Base-by-base conservation (phyloP, 768 basidiomycete genomes). In the Tephrocybe sp. region DNA sequence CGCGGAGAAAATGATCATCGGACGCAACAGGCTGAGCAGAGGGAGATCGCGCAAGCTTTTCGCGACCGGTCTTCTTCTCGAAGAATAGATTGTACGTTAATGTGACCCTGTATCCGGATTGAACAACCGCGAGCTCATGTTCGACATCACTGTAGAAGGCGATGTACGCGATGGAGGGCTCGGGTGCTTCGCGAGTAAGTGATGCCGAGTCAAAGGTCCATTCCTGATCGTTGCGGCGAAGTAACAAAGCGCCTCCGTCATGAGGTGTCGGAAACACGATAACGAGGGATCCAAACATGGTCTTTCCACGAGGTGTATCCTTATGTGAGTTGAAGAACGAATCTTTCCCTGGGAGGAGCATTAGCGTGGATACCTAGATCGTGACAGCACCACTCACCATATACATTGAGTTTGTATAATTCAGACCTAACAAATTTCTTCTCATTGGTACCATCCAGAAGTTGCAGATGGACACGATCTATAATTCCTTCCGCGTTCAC, bases 281-380 rank as follows among this genome's bases (percentile, higher is more conserved):
- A 1, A 81, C 72, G 9, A 83, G 68, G 1, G 80, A 80, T 1
- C 75, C 79, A 31, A 83, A 74, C 72, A 80, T 79, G 16, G 55
- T 54, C 7, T 65, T 62, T 4, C 62, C 56, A 5, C 71, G 70
- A 4, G 75, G 77, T 0, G 79, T 79, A 51, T 80, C 80, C 34
- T 72, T 66, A 53, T 79, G 79, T 1, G 73, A 31, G 52, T 76
- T 78, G 68, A 80, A 81, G 57, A 77, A 79, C 0, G 69, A 69
- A 9, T 64, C 77, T 36, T 68, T 57, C 1, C 67, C 75, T 76
- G 32, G 7, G 32, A n/a, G 7, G 32, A 34, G 16, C 32, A 34
- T 6, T n/a, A 34, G 16, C n/a, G n/a, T n/a, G n/a, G n/a, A n/a
- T n/a, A n/a, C n/a, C n/a, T n/a, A n/a, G n/a, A 26, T 7, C 40